Percentiles rank a stretch among this genome's conserved stretches.
These are phyloP conservation scores for Omphalotus olearius DNA, from an alignment of 1,284 basidiomycete species.

Conservation along the genomic window DNA sequence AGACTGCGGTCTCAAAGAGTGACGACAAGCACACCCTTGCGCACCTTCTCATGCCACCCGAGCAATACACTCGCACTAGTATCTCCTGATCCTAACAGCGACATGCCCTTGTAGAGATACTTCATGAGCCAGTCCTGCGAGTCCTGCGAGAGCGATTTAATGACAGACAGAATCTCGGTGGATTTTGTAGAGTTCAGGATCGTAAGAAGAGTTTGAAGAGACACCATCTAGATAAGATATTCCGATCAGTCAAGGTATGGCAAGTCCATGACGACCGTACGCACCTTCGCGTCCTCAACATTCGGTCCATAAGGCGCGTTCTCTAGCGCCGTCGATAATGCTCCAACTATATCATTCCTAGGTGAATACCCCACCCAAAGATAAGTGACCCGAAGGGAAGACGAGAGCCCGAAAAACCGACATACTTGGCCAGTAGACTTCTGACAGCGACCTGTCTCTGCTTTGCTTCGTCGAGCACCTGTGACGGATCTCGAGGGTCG, in stretches of 20 bases:
- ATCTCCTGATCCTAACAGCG: conserved; percentile 77
- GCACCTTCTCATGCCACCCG: conserved; percentile 94
- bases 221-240: conserved; percentile 53
- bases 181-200: conserved; percentile 95
- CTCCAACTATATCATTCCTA: conserved; percentile 70
- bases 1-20: no score
- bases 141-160: conserved; percentile 74
- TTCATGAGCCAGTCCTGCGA: conserved; percentile 96
- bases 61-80: conserved; percentile 87
- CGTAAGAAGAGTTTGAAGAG: conserved; percentile 82
- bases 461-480: conserved; percentile 75
- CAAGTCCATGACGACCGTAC: conserved; percentile 16
- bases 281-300: conserved; percentile 87
- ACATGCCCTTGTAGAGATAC: conserved; percentile 97
- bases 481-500: conserved; percentile 76
- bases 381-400: neutral
- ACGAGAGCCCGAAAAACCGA: conserved; percentile 20
- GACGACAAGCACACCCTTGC: conserved; percentile 17
- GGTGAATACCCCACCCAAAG: neutral
- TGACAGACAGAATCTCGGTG: conserved; percentile 77
- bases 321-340: conserved; percentile 67
- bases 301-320: conserved; percentile 82
- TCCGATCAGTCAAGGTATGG: neutral
- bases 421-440: conserved; percentile 66
- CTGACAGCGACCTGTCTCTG: conserved; percentile 73